A percentile compares a stretch with the other conserved stretches of the same genome.
Evolutionary conservation across 768 basidiomycete genomes (phyloP).

Genomic region (Trichaptum fuscoviolaceum): DNA sequence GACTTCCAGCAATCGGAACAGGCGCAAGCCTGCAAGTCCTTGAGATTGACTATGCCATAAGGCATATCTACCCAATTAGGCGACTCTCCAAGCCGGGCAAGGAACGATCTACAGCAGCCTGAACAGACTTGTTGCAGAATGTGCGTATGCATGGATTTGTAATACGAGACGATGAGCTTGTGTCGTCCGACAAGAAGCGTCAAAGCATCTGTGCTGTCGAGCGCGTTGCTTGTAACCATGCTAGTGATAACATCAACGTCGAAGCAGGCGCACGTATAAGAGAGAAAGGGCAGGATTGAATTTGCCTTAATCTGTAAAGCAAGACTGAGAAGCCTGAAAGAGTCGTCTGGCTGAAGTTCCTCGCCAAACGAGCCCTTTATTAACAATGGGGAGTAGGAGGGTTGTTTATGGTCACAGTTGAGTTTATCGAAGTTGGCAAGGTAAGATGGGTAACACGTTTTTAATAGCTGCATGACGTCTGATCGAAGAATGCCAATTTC

Average conservation of each 20-base stretch:
- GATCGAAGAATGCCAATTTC: not conserved
- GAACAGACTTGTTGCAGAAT: not conserved
- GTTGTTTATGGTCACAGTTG: not conserved
- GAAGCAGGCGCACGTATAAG: not conserved
- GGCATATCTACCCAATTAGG: not conserved
- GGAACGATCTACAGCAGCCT: not conserved
- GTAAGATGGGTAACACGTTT: not conserved
- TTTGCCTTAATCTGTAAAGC: not conserved
- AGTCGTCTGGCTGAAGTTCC: not conserved
- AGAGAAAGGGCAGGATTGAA: not conserved
- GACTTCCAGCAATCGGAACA: not conserved
- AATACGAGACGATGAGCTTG: not conserved
- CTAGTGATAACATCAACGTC: not conserved
- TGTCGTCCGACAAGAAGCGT: not conserved
- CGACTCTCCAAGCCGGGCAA: not conserved
- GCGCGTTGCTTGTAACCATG: not conserved
- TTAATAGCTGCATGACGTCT: not conserved
- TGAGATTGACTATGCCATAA: not conserved
- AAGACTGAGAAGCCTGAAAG: not conserved
- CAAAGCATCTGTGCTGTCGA: not conserved
- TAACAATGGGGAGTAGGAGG: not conserved
- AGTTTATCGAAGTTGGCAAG: not conserved
- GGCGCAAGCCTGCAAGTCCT: not conserved
- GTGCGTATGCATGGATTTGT: not conserved
- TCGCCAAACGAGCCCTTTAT: not conserved